Evolutionary conservation across 2,329 filamentous ascomycete species (phyloP).

Genomic region (Pestalotiopsis sp.): DNA sequence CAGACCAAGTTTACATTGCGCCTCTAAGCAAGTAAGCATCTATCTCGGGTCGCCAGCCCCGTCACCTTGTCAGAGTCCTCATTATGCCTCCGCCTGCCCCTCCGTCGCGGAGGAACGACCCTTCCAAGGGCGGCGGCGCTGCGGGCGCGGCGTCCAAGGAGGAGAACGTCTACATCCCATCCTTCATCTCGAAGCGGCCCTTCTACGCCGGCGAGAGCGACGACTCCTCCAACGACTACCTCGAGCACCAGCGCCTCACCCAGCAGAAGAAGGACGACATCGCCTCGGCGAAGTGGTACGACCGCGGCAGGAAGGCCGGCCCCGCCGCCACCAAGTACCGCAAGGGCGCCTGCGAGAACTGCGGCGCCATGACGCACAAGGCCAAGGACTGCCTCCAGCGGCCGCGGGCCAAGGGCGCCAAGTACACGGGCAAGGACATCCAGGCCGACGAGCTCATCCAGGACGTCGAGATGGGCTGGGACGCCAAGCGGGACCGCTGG

Average conservation of each 20-base stretch:
- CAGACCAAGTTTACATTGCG: neutral
- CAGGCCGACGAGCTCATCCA: slow-evolving; percentile 88
- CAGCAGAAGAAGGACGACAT: slow-evolving; percentile 69
- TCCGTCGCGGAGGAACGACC: slow-evolving; percentile 34
- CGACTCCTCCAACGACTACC: slow-evolving; percentile 79
- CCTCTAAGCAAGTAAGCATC: neutral
- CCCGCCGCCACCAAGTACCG: slow-evolving; percentile 95
- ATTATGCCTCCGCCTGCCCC: slow-evolving; percentile 42
- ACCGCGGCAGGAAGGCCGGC: slow-evolving; percentile 80
- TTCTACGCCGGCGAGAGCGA: slow-evolving; percentile 89
- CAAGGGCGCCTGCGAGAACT: slow-evolving; percentile 98
- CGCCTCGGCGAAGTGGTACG: slow-evolving; percentile 84
- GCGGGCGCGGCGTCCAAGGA: slow-evolving; percentile 66
- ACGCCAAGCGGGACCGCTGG: slow-evolving; percentile 97
- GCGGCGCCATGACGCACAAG: slow-evolving; percentile 95
- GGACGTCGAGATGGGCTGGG: slow-evolving; percentile 88
- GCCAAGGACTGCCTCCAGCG: slow-evolving; percentile 90
- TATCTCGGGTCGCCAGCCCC: neutral
- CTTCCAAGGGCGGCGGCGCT: slow-evolving; percentile 21
- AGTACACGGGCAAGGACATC: slow-evolving; percentile 91
- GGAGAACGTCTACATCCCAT: slow-evolving; percentile 97
- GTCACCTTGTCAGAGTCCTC: neutral
- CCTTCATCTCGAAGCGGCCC: slow-evolving; percentile 96
- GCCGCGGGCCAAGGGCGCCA: slow-evolving; percentile 85
- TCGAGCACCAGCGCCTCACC: slow-evolving; percentile 88